Evolutionary conservation across 2,329 filamentous ascomycete genomes (phyloP).

Genomic region (Gremmenia infestans): DNA sequence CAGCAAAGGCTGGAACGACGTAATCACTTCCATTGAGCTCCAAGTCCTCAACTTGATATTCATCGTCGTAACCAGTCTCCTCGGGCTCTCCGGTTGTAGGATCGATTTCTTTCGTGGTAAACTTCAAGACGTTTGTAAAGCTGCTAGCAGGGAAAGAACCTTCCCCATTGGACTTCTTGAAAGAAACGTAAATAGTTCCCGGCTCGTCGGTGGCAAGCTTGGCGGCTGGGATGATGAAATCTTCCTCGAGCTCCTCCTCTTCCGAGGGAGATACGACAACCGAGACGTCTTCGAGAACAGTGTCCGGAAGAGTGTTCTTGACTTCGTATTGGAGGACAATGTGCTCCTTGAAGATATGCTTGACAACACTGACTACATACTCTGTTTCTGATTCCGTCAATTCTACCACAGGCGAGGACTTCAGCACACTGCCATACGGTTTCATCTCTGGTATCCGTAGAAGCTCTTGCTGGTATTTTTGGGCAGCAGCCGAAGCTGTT

Average conservation of each 20-base stretch:
- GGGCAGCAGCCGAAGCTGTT: conserved; percentile 71
- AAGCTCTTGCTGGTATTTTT: conserved; percentile 85
- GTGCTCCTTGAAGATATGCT: conserved; percentile 97
- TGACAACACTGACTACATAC: conserved; percentile 89
- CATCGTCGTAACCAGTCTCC: conserved; percentile 89
- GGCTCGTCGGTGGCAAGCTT: conserved; percentile 80
- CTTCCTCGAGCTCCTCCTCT: conserved; percentile 79
- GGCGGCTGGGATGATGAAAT: conserved; percentile 88
- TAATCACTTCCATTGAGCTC: conserved; percentile 91
- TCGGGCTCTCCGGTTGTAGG: conserved; percentile 90
- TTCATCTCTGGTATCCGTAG: conserved; percentile 86
- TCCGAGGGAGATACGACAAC: conserved; percentile 75
- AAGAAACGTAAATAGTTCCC: conserved; percentile 91
- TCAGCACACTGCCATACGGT: conserved; percentile 84
- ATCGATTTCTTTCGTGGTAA: conserved; percentile 97
- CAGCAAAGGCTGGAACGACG: conserved; percentile 85
- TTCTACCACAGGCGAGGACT: conserved; percentile 80
- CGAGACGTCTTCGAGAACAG: conserved; percentile 83
- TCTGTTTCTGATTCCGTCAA: conserved; percentile 96
- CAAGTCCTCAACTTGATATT: conserved; percentile 94
- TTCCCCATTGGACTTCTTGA: conserved; percentile 77
- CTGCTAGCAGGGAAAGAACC: conserved; percentile 70
- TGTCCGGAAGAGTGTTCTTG: conserved; percentile 93
- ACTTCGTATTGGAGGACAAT: conserved; percentile 94
- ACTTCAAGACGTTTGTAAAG: conserved; percentile 92